Evolutionary conservation across 495 filamentous ascomycete species (phyloP).

Genomic region (Daldinia childiae): DNA sequence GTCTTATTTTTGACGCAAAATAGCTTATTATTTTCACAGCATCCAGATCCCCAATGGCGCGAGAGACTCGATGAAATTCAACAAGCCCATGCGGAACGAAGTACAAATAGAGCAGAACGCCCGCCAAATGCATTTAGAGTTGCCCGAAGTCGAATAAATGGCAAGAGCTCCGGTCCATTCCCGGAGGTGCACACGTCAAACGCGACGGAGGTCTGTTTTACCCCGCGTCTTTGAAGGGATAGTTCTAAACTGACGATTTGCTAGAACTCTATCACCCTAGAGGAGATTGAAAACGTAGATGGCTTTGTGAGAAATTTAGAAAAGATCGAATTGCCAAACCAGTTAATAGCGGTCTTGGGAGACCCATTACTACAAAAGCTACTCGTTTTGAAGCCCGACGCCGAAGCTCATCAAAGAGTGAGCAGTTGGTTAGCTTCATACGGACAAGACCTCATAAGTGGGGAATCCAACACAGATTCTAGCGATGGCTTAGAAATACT

Average conservation of each 20-base stretch:
- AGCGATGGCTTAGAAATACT: slow-evolving; percentile 67
- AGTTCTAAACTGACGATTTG: slow-evolving; percentile 25
- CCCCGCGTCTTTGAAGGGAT: background rate
- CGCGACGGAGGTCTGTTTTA: slow-evolving; percentile 66
- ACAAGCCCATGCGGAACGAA: slow-evolving; percentile 61
- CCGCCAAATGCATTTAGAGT: slow-evolving; percentile 62
- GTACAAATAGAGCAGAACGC: slow-evolving; percentile 46
- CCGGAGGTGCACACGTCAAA: slow-evolving; percentile 79
- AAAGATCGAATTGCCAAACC: slow-evolving; percentile 80
- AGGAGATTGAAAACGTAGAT: slow-evolving; percentile 78
- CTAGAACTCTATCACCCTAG: slow-evolving; percentile 72
- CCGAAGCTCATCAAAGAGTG: slow-evolving; percentile 63
- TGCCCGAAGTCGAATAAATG: slow-evolving; percentile 57
- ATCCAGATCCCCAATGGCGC: slow-evolving; percentile 82
- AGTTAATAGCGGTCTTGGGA: slow-evolving; percentile 77
- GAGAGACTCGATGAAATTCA: slow-evolving; percentile 72
- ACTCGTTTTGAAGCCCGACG: slow-evolving; percentile 69
- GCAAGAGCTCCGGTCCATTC: slow-evolving; percentile 56
- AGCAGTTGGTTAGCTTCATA: slow-evolving; percentile 73
- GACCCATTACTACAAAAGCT: slow-evolving; percentile 84
- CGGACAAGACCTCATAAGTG: slow-evolving; percentile 65
- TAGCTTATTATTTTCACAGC: slow-evolving; percentile 52
- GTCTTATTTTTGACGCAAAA: background rate
- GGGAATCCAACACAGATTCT: slow-evolving; percentile 60
- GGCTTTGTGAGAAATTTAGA: slow-evolving; percentile 81